Evolutionary conservation across 768 basidiomycete species (phyloP).

Genomic region (Pisolithus orientalis): DNA sequence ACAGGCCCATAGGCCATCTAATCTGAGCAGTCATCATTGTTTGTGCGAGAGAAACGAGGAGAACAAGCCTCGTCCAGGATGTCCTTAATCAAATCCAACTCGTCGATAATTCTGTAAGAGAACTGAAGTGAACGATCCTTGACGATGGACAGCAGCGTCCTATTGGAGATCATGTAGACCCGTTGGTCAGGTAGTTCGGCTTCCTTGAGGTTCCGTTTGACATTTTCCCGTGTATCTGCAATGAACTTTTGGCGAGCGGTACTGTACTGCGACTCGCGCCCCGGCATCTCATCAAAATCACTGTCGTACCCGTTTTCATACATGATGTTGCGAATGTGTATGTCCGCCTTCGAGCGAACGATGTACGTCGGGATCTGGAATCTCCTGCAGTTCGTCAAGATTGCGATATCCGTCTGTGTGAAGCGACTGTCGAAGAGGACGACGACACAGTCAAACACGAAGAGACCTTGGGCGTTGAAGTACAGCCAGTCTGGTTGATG

Average conservation of each 20-base stretch:
- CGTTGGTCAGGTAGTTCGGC: conserved; percentile 15
- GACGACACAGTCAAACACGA: conserved; percentile 12
- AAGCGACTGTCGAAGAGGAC: conserved; percentile 15
- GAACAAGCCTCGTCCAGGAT: conserved; percentile 7
- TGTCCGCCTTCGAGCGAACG: conserved; percentile 15
- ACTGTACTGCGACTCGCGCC: conserved; percentile 3
- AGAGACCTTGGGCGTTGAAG: conserved; percentile 24
- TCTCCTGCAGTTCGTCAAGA: conserved; percentile 10
- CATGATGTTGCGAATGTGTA: conserved; percentile 11
- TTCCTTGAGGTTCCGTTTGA: conserved; percentile 9
- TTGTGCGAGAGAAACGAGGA: background rate
- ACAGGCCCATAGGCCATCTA: too few relatives aligned
- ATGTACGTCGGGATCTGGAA: conserved; percentile 11
- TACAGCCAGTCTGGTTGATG: conserved; percentile 21
- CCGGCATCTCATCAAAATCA: background rate
- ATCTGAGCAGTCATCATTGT: background rate
- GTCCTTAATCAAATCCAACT: too few relatives aligned
- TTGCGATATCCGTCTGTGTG: conserved; percentile 11
- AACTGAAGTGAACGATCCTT: background rate
- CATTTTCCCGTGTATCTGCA: conserved; percentile 11
- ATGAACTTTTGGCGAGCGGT: conserved; percentile 14
- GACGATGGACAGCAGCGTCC: conserved; percentile 6
- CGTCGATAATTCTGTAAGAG: background rate
- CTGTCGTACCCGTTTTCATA: conserved; percentile 8
- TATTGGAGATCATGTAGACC: conserved; percentile 18